Evolutionary conservation across 2,329 filamentous ascomycete genomes (phyloP).

Genomic region (Aspergillus caelatus): DNA sequence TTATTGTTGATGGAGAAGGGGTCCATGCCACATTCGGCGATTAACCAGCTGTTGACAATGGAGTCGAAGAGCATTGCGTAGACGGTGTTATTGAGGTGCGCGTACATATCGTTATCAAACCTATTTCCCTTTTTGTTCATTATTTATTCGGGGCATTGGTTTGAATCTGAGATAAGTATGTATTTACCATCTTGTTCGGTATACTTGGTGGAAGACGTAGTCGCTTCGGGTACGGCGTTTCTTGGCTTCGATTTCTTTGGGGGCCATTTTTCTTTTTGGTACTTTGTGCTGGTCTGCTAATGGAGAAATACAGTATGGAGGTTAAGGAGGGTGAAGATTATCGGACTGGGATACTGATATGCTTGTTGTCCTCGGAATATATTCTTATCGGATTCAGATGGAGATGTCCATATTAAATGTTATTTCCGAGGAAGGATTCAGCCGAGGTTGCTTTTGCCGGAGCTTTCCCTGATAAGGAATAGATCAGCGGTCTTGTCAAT

Average conservation of each 20-base stretch:
- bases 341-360: not conserved
- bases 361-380: not conserved
- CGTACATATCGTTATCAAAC: constrained; percentile 94
- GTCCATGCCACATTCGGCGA: constrained; percentile 72
- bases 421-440: not conserved
- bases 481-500: not conserved
- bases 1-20: constrained; percentile 61
- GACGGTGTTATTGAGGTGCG: constrained; percentile 88
- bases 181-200: constrained; percentile 78
- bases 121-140: constrained; percentile 45
- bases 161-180: constrained; percentile 1
- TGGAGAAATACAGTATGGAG: not conserved
- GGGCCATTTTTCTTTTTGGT: constrained; percentile 21
- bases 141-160: constrained; percentile 1
- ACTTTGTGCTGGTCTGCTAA: not conserved
- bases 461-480: not conserved
- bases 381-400: not conserved
- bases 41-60: constrained; percentile 85
- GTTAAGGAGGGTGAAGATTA: not conserved
- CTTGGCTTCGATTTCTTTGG: constrained; percentile 54
- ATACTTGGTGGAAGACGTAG: constrained; percentile 78
- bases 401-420: not conserved
- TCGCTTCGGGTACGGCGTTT: constrained; percentile 64
- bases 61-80: constrained; percentile 90
- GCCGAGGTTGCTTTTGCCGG: constrained; percentile 1